Conservation (phyloP, 306 rosid genomes). For the Vicia villosa region DNA sequence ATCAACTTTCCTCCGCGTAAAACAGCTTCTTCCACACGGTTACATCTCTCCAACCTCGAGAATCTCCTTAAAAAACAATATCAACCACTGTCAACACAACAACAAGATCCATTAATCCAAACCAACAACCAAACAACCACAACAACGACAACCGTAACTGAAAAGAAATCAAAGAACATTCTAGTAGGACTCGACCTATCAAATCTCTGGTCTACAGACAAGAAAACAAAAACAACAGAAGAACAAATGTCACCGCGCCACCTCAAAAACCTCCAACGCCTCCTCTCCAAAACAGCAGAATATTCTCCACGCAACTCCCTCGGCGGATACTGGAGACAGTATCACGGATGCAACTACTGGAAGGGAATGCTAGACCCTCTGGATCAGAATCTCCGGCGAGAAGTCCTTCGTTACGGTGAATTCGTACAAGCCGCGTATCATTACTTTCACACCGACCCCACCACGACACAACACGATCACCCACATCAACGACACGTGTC, state of each 20-base stretch:
- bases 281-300: conserved; percentile 62
- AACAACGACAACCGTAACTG: conserved; percentile 1
- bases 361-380: conserved; percentile 83
- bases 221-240: conserved; percentile 65
- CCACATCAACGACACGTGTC: conserved; percentile 52
- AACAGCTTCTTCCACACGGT: conserved; percentile 38
- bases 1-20: conserved; percentile 25
- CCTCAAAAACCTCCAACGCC: conserved; percentile 59
- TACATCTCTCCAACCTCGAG: conserved; percentile 75
- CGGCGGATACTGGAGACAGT: conserved; percentile 74
- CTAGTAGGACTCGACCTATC: conserved; percentile 64
- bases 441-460: conserved; percentile 68
- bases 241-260: conserved; percentile 83
- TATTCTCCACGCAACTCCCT: conserved; percentile 77
- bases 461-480: conserved; percentile 58
- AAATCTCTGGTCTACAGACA: conserved; percentile 62
- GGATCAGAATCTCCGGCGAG: conserved; percentile 95
- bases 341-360: conserved; percentile 79
- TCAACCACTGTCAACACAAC: neutral
- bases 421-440: conserved; percentile 86
- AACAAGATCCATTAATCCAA: neutral
- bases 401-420: conserved; percentile 86
- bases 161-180: conserved; percentile 48
- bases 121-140: neutral
- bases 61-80: conserved; percentile 59